phyloP scores from a whole-genome alignment of 2,329 filamentous ascomycete species.

The Fusarium denticulatum region DNA sequence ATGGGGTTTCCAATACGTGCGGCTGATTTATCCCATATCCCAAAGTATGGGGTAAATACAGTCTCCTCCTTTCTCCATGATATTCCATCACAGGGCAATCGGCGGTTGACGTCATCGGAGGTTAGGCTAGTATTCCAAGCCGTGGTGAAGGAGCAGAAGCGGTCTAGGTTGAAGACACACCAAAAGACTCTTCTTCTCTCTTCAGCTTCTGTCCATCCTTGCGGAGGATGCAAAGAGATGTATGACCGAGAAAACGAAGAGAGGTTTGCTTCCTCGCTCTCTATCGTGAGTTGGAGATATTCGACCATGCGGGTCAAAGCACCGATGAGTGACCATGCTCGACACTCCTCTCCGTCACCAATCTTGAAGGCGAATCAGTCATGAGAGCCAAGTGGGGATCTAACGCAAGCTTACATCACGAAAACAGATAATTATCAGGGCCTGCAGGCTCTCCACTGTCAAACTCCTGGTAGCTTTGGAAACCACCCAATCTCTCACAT shows the following conservation, averaged over 20 bases:
- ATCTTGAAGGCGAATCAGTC: slow-evolving; percentile 17
- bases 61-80: slow-evolving; percentile 52
- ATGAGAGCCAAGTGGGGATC: rapidly evolving
- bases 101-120: slow-evolving; percentile 43
- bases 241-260: neutral
- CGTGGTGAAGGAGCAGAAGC: neutral
- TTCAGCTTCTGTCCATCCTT: slow-evolving; percentile 43
- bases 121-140: slow-evolving; percentile 49
- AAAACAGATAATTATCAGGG: slow-evolving; percentile 30
- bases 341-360: slow-evolving; percentile 37
- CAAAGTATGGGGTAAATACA: slow-evolving; percentile 54
- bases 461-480: slow-evolving; percentile 20
- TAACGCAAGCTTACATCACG: slow-evolving; percentile 5
- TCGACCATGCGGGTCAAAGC: slow-evolving; percentile 45
- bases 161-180: slow-evolving; percentile 46
- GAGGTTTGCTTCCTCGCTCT: slow-evolving; percentile 21
- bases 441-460: slow-evolving; percentile 30
- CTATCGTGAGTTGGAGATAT: slow-evolving; percentile 43
- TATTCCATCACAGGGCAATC: slow-evolving; percentile 51
- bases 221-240: slow-evolving; percentile 16
- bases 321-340: slow-evolving; percentile 43
- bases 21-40: slow-evolving; percentile 55
- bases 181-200: slow-evolving; percentile 43
- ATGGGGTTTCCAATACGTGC: slow-evolving; percentile 52
- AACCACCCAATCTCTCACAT: slow-evolving; percentile 11